phyloP scores from a whole-genome alignment of 495 filamentous ascomycete species.

The Penicillium malachiteum region DNA sequence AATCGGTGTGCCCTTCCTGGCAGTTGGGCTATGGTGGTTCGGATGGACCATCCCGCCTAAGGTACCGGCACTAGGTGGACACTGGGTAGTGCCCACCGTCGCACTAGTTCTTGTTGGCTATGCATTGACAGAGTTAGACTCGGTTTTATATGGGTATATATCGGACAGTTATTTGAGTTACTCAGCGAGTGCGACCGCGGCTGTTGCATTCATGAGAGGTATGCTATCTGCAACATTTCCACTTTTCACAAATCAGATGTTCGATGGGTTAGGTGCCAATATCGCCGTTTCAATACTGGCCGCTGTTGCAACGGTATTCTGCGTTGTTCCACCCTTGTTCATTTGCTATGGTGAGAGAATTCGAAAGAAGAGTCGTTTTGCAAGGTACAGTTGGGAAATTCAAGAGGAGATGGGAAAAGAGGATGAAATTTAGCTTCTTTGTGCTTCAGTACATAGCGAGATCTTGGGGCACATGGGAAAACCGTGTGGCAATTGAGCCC shows the following conservation, averaged over 20 bases:
- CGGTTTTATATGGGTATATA: constrained; percentile 50
- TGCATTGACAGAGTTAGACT: constrained; percentile 50
- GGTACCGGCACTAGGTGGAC: constrained; percentile 9
- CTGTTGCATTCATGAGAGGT: constrained; percentile 45
- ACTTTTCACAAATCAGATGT: constrained; percentile 47
- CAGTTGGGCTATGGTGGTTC: constrained; percentile 51
- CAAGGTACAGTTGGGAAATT: constrained; percentile 42
- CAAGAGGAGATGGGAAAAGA: constrained; percentile 33
- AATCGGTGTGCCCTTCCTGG: constrained; percentile 46
- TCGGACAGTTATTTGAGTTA: constrained; percentile 54
- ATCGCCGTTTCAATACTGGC: constrained; percentile 46
- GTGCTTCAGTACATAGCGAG: no score
- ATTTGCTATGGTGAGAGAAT: constrained; percentile 43
- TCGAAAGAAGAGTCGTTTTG: constrained; percentile 46
- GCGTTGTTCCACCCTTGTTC: constrained; percentile 43
- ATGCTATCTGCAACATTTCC: constrained; percentile 46
- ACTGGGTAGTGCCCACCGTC: constrained; percentile 45
- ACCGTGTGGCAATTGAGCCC: no score
- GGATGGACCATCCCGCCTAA: constrained; percentile 51
- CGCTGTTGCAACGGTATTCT: constrained; percentile 43
- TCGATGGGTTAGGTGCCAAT: constrained; percentile 41
- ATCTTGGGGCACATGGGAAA: no score
- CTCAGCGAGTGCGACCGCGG: constrained; percentile 51
- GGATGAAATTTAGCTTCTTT: constrained; percentile 9
- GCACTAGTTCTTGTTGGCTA: constrained; percentile 49